Conservation (phyloP, 169 alveolate species). For the Babesia sp. region DNA sequence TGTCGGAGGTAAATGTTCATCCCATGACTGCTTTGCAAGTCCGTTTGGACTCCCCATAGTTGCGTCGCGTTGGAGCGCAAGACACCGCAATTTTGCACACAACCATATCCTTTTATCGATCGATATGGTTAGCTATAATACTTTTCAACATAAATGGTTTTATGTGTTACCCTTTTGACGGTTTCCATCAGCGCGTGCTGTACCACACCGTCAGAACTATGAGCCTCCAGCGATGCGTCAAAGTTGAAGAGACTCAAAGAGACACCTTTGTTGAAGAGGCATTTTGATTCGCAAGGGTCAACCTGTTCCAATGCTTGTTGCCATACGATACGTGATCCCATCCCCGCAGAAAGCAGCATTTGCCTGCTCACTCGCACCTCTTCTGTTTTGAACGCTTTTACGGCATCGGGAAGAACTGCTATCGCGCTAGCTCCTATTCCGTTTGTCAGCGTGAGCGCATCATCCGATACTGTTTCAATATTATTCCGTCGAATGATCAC, state of each 20-base stretch:
- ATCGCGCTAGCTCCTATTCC: conserved; percentile 51
- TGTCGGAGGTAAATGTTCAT: neutral
- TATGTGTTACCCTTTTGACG: conserved; percentile 26
- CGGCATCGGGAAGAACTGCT: conserved; percentile 31
- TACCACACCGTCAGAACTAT: conserved; percentile 27
- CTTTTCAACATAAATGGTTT: neutral
- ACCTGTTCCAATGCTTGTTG: conserved; percentile 41
- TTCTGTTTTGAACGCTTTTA: conserved; percentile 42
- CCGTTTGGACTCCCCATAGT: conserved; percentile 19
- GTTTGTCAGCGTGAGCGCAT: conserved; percentile 27
- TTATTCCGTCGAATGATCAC: conserved; percentile 23
- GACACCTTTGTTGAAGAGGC: conserved; percentile 40
- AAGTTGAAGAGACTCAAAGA: conserved; percentile 55
- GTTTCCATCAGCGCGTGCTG: conserved; percentile 53
- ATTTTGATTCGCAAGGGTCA: conserved; percentile 63
- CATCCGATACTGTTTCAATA: conserved; percentile 6
- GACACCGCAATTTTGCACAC: neutral
- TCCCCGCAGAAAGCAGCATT: conserved; percentile 36
- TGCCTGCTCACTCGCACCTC: conserved; percentile 46
- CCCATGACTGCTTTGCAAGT: neutral
- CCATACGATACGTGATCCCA: conserved; percentile 61
- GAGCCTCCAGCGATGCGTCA: conserved; percentile 27
- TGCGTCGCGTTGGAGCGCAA: conserved; percentile 3
- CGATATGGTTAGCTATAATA: neutral
- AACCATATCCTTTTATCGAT: neutral